Evolutionary conservation across 805 yeast genomes (phyloP).

Genomic region (Millerago galiae): DNA sequence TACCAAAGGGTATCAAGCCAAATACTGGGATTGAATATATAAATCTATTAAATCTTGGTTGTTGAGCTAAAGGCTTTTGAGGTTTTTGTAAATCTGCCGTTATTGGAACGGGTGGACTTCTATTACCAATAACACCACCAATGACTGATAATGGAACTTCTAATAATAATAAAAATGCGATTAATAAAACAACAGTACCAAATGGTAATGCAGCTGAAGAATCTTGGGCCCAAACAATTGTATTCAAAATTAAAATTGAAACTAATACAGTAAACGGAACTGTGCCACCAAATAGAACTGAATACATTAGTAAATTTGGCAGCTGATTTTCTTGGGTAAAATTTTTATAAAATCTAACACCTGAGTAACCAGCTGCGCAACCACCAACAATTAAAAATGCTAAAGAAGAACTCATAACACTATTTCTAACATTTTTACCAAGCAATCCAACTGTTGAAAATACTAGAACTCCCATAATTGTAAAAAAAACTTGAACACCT

Average conservation of each 20-base stretch:
- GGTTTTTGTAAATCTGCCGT: constrained; percentile 17
- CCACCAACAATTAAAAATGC: constrained; percentile 64
- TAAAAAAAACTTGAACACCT: constrained; percentile 68
- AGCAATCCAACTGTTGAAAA: constrained; percentile 53
- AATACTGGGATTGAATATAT: constrained; percentile 36
- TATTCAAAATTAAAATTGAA: constrained; percentile 50
- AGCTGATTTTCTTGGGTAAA: constrained; percentile 33
- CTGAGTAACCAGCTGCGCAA: constrained; percentile 65
- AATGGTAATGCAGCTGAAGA: constrained; percentile 76
- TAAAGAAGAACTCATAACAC: constrained; percentile 55
- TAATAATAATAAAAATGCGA: constrained; percentile 54
- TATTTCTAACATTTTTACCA: constrained; percentile 62
- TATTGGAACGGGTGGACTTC: constrained; percentile 13
- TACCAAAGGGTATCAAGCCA: constrained; percentile 73
- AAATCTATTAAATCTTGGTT: constrained; percentile 26
- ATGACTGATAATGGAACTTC: constrained; percentile 69
- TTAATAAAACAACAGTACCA: constrained; percentile 57
- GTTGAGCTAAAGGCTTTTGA: constrained; percentile 25
- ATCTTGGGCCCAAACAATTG: constrained; percentile 69
- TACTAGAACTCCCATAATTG: constrained; percentile 53
- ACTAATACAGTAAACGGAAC: constrained; percentile 43
- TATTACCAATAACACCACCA: constrained; percentile 58
- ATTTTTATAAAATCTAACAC: constrained; percentile 55
- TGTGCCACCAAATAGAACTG: constrained; percentile 42
- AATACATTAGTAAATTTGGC: constrained; percentile 11